Evolutionary conservation across 768 basidiomycete genomes (phyloP), one percentile per base, ranked within the genome.

Genomic region (Mycena rebaudengoi): DNA sequence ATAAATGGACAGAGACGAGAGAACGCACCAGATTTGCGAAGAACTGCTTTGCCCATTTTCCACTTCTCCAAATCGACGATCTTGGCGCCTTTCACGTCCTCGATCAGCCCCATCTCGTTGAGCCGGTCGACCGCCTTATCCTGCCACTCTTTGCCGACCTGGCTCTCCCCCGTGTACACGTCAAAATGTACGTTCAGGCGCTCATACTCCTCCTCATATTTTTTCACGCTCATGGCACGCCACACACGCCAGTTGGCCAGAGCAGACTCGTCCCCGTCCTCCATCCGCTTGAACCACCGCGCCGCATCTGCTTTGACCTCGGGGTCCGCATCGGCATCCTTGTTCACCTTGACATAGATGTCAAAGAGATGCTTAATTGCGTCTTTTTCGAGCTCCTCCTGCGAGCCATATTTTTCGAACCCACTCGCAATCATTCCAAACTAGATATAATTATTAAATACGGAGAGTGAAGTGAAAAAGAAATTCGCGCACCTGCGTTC

Each of bases 301-400:
- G 92, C 92, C 0, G 95, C 95, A 50, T 89, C 86, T 7, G 77
- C 83, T 77, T 91, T 94, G 74, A 93, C 91, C 25, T 81, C 74
- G 0, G 91, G 88, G 69, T 94, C 89, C 1, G 78, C 68, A 14
- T 91, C 90, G 3, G 91, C 91, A 49, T 96, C 97, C 61, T 87
- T 86, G 85, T 91, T 96, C 68, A 99, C 90, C 77, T 94, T 89
- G 77, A 99, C 95, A 75, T 99, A 99, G 48, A 99, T 87, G 30
- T 97, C 88, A 74, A 92, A 95, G 5, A 99, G 83, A 73, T 99
- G 97, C 71, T 95, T 95, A 79, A 99, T 98, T 2, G 97, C 89
- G 73, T 99, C 92, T 67, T 85, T 85, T 73, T 91, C 85, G 11
- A 99, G 87, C 68, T 88, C 88, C 70, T 91, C 91, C 66, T 91